Evolutionary conservation across 139 green algal genomes (phyloP).

Genomic region (Micractinium sp.): DNA sequence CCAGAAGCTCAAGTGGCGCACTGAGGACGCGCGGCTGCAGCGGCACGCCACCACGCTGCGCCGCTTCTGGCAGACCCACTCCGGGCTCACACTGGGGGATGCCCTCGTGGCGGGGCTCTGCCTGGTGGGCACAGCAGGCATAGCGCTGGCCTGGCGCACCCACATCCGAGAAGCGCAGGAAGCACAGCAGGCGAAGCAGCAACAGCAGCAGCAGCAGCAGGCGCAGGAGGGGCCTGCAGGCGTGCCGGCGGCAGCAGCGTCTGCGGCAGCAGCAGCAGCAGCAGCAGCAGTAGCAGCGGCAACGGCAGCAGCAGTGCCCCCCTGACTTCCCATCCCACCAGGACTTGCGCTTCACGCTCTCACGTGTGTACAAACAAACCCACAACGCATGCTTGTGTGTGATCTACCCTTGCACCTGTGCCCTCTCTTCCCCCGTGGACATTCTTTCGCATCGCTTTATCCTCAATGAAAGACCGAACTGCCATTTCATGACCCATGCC

Average conservation of each 20-base stretch:
- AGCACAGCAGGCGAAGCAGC: not conserved
- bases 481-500: too few species aligned
- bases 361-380: too few species aligned
- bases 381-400: too few species aligned
- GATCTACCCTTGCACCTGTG: too few species aligned
- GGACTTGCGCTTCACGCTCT: too few species aligned
- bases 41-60: conserved; percentile 50
- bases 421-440: too few species aligned
- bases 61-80: conserved; percentile 55
- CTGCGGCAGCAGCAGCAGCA: not conserved
- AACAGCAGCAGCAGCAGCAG: not conserved
- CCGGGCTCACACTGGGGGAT: not conserved
- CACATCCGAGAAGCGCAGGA: not conserved
- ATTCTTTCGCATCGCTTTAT: too few species aligned
- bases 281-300: not conserved
- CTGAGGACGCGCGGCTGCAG: conserved; percentile 38
- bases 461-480: too few species aligned
- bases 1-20: conserved; percentile 32
- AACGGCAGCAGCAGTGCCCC: not conserved
- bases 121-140: not conserved
- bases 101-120: not conserved
- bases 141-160: not conserved
- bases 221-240: not conserved
- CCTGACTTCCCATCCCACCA: not conserved
- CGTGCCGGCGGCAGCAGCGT: not conserved